phyloP scores from a whole-genome alignment of 352 stramenopile genomes.

The Halophytophthora batemanensis region DNA sequence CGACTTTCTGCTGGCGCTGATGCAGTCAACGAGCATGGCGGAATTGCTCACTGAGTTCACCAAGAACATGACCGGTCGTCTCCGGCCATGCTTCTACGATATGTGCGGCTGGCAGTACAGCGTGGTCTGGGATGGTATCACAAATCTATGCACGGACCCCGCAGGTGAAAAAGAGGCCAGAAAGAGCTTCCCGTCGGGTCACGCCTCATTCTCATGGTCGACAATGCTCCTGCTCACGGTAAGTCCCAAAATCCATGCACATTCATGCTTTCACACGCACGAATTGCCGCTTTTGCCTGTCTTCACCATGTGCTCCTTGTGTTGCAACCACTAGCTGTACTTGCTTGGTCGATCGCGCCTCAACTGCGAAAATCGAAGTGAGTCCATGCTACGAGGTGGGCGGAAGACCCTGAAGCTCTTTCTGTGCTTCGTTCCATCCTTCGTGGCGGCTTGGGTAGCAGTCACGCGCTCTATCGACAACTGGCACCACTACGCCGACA shows the following conservation, averaged over 20 bases:
- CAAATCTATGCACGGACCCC: conserved; percentile 51
- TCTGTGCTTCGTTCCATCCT: conserved; percentile 60
- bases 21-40: conserved; percentile 45
- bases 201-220: conserved; percentile 64
- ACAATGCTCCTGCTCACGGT: conserved; percentile 72
- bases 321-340: conserved; percentile 66
- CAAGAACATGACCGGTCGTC: conserved; percentile 65
- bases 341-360: conserved; percentile 59
- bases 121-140: conserved; percentile 57
- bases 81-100: conserved; percentile 70
- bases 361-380: conserved; percentile 38
- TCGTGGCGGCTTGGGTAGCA: conserved; percentile 61
- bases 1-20: conserved; percentile 60
- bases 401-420: conserved; percentile 64
- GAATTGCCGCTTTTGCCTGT: not conserved
- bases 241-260: too few species aligned
- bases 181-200: conserved; percentile 69
- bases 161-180: conserved; percentile 54
- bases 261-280: conserved; percentile 10
- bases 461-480: conserved; percentile 76
- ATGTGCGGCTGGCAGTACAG: conserved; percentile 76
- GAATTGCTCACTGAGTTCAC: conserved; percentile 69
- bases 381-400: conserved; percentile 38
- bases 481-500: conserved; percentile 79
- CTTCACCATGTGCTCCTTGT: too few species aligned